These are phyloP conservation scores for Ramaria sp. DNA, from an alignment of 768 basidiomycete genomes.

Conservation along the genomic window DNA sequence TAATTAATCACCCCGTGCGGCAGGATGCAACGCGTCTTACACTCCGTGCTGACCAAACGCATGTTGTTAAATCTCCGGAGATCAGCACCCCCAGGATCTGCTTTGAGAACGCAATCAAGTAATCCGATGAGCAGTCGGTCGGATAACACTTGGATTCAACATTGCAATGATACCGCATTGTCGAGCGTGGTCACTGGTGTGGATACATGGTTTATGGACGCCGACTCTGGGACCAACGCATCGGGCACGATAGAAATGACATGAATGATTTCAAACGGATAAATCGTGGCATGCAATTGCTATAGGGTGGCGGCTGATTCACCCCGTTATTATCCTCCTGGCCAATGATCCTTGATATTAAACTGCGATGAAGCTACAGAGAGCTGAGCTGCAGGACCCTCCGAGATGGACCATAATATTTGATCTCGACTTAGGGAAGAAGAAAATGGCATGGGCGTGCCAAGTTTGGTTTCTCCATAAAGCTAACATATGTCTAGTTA, in stretches of 20 bases:
- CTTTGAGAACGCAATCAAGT: too few species aligned
- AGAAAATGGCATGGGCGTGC: too few species aligned
- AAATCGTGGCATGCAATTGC: too few species aligned
- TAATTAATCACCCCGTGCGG: too few species aligned
- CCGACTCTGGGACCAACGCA: neutral
- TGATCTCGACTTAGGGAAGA: too few species aligned
- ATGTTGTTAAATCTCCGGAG: constrained; percentile 1
- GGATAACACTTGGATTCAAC: neutral
- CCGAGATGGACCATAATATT: too few species aligned
- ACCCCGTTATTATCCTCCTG: too few species aligned
- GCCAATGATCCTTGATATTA: too few species aligned
- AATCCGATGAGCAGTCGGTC: neutral
- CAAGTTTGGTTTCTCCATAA: too few species aligned
- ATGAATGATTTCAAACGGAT: neutral
- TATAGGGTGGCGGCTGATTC: too few species aligned
- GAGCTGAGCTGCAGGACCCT: too few species aligned
- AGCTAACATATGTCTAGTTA: neutral
- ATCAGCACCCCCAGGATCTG: neutral
- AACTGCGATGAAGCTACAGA: too few species aligned
- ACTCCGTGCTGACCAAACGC: constrained; percentile 1
- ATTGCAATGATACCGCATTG: neutral
- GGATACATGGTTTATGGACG: neutral
- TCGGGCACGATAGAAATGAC: neutral
- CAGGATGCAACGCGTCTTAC: constrained; percentile 6
- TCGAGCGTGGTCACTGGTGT: neutral